These are phyloP conservation scores for Pelagophyceae sp. DNA, from an alignment of 352 stramenopile genomes.

Conservation along the genomic window DNA sequence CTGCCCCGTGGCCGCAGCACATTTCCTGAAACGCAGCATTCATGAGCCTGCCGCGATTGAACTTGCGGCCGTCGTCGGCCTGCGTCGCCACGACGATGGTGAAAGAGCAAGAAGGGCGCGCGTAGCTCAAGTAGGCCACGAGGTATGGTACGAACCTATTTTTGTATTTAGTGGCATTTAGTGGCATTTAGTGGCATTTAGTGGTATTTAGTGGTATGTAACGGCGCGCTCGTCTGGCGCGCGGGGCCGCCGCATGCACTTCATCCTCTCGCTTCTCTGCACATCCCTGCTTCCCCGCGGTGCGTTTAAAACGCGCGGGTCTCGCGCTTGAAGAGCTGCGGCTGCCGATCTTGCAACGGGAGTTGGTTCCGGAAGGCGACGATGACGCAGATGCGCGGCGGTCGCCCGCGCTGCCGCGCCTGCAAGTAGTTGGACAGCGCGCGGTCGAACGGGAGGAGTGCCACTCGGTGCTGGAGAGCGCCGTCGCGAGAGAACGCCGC, in stretches of 20 bases:
- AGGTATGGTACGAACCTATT: slow-evolving; percentile 21
- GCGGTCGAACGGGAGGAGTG: too few species aligned
- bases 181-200: too few species aligned
- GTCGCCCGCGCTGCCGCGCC: background rate
- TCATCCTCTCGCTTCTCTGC: too few species aligned
- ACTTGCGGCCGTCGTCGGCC: slow-evolving; percentile 18
- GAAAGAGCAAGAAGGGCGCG: background rate
- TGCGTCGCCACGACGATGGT: slow-evolving; percentile 17
- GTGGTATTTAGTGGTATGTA: too few species aligned
- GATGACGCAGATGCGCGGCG: slow-evolving; percentile 7
- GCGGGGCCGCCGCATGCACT: too few species aligned
- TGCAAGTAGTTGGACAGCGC: too few species aligned
- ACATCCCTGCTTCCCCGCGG: too few species aligned
- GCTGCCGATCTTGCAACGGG: slow-evolving; percentile 12
- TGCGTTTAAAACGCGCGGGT: too few species aligned
- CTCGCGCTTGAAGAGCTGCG: slow-evolving; percentile 20
- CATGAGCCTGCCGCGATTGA: slow-evolving; percentile 17
- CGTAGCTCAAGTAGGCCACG: background rate
- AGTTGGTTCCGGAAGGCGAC: slow-evolving; percentile 18
- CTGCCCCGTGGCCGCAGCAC: background rate
- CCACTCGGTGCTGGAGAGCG: background rate
- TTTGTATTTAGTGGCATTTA: too few species aligned
- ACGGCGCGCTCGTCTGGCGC: too few species aligned
- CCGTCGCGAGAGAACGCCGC: background rate
- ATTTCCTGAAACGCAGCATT: slow-evolving; percentile 5